Base-by-base conservation (phyloP, 495 filamentous ascomycete genomes). In the Astrocystis sublimbata region DNA sequence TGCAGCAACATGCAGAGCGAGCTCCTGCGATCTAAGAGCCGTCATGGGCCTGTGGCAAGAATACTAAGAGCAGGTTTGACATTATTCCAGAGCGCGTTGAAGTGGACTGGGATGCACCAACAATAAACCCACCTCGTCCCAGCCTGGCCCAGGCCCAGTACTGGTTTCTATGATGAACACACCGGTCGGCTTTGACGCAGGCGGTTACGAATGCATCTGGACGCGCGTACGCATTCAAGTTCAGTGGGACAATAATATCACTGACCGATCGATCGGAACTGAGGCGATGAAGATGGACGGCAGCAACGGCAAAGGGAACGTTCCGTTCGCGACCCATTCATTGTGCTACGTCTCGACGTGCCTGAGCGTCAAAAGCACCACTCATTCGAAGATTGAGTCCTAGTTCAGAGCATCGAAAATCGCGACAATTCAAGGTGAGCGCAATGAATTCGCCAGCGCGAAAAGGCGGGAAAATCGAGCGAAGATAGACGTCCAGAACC, bases 371-470 rank as follows among this genome's bases (percentile, higher is more conserved):
- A 47, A 58, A 13, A 21, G 30, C 23, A 10, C 13, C 41, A 8
- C 41, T 35, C 26, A 33, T 36, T 41, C 41, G 30, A 36, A 36
- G 28, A 24, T 45, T 51, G 35, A n/a, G 51, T 31, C 45, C 46
- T n/a, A 50, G 15, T 23, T 21, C 10, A 38, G 57, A 31, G 33
- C 9, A 13, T 19, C 35, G 24, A 23, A 60, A 6, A 30, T 54
- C 49, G 60, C 60, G 60, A 38, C 60, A 56, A 30, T 62, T 56
- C 28, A 40, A 30, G 60, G 47, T 62, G 60, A 51, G 21, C 3
- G 42, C 6, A 17, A 35, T 17, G 23, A 52, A n/a, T 7, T 13
- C 17, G 15, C 36, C 60, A 55, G 47, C 60, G 17, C 33, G 33
- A 41, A 62, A 62, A 46, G 60, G 55, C 60, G 60, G 60, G 51